phyloP scores from a whole-genome alignment of 371 early-diverging fungal genomes.

The Mucor saturninus region DNA sequence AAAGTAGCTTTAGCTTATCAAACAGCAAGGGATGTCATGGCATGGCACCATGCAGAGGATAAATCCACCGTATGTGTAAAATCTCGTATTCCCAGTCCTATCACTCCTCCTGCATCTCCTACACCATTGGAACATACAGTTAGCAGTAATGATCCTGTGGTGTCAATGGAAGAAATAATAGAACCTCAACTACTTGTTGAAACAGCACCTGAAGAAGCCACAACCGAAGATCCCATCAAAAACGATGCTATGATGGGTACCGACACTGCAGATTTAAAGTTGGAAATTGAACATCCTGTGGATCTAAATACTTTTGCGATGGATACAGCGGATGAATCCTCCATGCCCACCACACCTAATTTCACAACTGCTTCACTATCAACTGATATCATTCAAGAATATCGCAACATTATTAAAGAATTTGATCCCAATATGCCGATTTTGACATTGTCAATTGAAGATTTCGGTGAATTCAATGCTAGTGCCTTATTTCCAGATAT shows the following conservation, averaged over 20 bases:
- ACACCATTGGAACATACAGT: background rate
- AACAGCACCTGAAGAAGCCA: background rate
- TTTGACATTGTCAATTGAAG: slow-evolving; percentile 35
- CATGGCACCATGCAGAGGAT: slow-evolving; percentile 79
- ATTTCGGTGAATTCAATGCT: slow-evolving; percentile 30
- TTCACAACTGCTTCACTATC: slow-evolving; percentile 10
- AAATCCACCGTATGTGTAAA: slow-evolving; percentile 70
- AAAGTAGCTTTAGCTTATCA: slow-evolving; percentile 78
- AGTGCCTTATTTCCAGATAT: slow-evolving; percentile 49
- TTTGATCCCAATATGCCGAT: slow-evolving; percentile 36
- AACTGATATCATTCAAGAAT: slow-evolving; percentile 28
- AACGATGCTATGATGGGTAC: slow-evolving; percentile 28
- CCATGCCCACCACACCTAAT: slow-evolving; percentile 31
- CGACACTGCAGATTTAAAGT: slow-evolving; percentile 2
- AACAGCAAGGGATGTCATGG: slow-evolving; percentile 76
- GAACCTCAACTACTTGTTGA: slow-evolving; percentile 8
- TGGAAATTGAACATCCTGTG: background rate
- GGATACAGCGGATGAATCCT: slow-evolving; percentile 17
- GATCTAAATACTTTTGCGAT: background rate
- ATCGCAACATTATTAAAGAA: slow-evolving; percentile 23
- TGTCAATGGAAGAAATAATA: background rate
- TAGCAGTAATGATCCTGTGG: background rate
- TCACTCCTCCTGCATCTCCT: background rate
- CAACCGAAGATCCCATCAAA: slow-evolving; percentile 12
- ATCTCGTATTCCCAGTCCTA: slow-evolving; percentile 30